Evolutionary conservation across 306 rosid species (phyloP).

Genomic region (Vigna nakashimae): DNA sequence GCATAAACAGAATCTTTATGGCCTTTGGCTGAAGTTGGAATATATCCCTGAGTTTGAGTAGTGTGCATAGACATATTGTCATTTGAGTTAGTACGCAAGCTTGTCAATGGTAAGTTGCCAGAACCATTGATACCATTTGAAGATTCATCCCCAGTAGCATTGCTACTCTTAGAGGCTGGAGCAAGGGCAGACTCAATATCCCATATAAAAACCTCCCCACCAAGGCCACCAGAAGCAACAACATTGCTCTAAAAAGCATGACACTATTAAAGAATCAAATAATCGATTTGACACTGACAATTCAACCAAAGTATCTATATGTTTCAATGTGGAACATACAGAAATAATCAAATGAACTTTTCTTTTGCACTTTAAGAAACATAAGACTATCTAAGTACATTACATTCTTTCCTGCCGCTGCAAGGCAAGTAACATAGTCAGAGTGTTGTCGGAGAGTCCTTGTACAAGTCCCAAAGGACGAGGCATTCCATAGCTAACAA

Average conservation of each 20-base stretch:
- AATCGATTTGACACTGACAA: constrained; percentile 55
- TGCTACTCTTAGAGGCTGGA: constrained; percentile 71
- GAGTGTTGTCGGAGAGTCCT: constrained; percentile 91
- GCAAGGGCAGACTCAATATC: constrained; percentile 90
- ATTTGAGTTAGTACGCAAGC: constrained; percentile 84
- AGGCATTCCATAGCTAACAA: constrained; percentile 83
- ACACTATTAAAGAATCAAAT: constrained; percentile 91
- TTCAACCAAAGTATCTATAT: constrained; percentile 43
- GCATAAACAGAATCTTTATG: constrained; percentile 99
- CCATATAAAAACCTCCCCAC: constrained; percentile 99
- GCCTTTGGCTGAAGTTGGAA: constrained; percentile 93
- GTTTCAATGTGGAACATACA: constrained; percentile 38
- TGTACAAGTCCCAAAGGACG: constrained; percentile 76
- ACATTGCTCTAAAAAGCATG: constrained; percentile 98
- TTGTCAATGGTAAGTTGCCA: constrained; percentile 73
- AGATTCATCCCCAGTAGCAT: constrained; percentile 76
- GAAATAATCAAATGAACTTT: constrained; percentile 39
- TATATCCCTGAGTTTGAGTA: constrained; percentile 85
- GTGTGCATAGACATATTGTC: constrained; percentile 71
- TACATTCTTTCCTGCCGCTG: constrained; percentile 93
- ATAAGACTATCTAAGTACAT: constrained; percentile 57
- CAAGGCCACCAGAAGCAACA: constrained; percentile 99
- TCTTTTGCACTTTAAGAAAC: constrained; percentile 43
- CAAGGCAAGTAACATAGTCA: constrained; percentile 95
- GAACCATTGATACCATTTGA: constrained; percentile 81